Percentiles rank a stretch among this genome's conserved stretches.
These are phyloP conservation scores for Camellia lanceoleosa DNA, from an alignment of 148 eudicot species.

Conservation along the genomic window DNA sequence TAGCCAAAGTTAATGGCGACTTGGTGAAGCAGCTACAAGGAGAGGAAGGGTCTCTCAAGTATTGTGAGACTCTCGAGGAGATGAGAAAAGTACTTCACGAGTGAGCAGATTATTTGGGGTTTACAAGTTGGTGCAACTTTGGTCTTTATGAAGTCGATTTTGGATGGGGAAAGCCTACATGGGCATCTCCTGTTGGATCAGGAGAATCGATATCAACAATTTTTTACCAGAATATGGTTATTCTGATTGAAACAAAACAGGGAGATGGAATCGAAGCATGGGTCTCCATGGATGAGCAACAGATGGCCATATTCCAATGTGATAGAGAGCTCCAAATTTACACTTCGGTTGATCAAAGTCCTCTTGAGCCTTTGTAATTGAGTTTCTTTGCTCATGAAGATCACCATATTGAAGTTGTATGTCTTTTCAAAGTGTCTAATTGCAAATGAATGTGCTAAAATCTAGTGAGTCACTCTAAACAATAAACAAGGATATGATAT, in stretches of 20 bases:
- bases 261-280: constrained; percentile 11
- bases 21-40: constrained; percentile 5
- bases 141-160: constrained; percentile 30
- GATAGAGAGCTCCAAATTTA: not conserved
- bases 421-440: too few relatives aligned
- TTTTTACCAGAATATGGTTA: not conserved
- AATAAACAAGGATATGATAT: not conserved
- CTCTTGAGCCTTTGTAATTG: not conserved
- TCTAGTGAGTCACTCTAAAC: too few relatives aligned
- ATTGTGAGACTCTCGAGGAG: not conserved
- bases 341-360: not conserved
- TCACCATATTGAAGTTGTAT: not conserved
- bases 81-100: not conserved
- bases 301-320: constrained; percentile 2
- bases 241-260: not conserved
- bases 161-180: constrained; percentile 39
- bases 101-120: not conserved
- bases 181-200: constrained; percentile 21
- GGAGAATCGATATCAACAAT: not conserved
- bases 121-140: constrained; percentile 18
- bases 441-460: not conserved
- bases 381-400: not conserved
- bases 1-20: not conserved
- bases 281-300: constrained; percentile 5
- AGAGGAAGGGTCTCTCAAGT: not conserved